Evolutionary conservation across 176 grass and related monocot species (phyloP), one percentile per base, ranked within the genome.

Genomic region (Cenchrus americanus): DNA sequence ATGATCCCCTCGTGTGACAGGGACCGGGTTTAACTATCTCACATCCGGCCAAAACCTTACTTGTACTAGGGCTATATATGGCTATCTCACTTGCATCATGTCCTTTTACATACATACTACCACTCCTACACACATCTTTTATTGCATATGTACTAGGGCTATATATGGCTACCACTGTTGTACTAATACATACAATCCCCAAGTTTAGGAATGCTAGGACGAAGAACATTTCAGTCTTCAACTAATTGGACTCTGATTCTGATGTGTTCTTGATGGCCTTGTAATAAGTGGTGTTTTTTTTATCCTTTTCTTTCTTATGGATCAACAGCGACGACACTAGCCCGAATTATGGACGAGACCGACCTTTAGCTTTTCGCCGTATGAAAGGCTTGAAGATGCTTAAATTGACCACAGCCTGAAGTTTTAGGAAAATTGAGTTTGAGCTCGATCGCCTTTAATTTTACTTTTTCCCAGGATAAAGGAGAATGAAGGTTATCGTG

Each of bases 1-100:
- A 24, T 24, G 58, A 61, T 61, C 61, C 71, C 22, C 72, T 53
- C 73, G 82, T 84, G 73, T 48, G 82, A 84, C 12, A 77, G 18
- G n/a, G 82, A 84, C 73, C 23, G 6, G 34, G 50, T 37, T 84
- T 68, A 75, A 46, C 82, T 14, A 66, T 53, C 70, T 52, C 81
- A 52, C 46, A 18, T n/a, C 24, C n/a, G 58, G 63, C 80, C 43
- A 6, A 12, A 27, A 69, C 69, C 57, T 49, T 63, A 24, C n/a
- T 61, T 61, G n/a, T 82, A 60, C 8, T 11, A 52, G 50, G 42
- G 42, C 42, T 52, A 52, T 10, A 17, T 43, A 82, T 22, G 48
- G 10, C 42, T 71, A 71, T 51, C 14, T 62, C 69, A n/a, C 54
- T 59, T 82, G 61, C 2, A 59, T 73, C 27, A 74, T 49, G 7